Conservation (phyloP, 179 eudicot species). For the Amaranthus tricolor region DNA sequence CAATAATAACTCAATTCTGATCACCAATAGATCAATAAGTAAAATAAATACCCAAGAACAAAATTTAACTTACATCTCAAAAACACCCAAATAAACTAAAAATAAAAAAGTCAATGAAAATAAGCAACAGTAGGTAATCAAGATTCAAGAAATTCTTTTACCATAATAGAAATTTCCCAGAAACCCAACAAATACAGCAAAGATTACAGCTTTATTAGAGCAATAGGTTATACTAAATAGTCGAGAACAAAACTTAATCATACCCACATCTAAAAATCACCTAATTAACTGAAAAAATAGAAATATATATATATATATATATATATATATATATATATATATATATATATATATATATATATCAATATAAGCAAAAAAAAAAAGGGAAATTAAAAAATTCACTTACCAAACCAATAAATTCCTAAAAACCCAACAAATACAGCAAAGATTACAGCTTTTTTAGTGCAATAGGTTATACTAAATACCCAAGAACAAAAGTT, state of each 20-base stretch:
- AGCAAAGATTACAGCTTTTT: conserved; percentile 14
- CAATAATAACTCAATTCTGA: conserved; percentile 17
- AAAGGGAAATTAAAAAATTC: conserved; percentile 28
- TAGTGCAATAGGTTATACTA: not conserved
- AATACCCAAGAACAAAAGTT: too few relatives aligned
- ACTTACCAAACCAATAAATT: conserved; percentile 29
- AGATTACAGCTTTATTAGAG: conserved; percentile 14
- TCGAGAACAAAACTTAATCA: not conserved
- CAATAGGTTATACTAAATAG: too few relatives aligned
- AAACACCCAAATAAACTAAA: too few relatives aligned
- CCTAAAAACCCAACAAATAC: conserved; percentile 1
- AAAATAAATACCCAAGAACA: not conserved
- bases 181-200: conserved; percentile 10
- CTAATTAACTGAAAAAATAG: conserved; percentile 11
- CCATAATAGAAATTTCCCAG: conserved; percentile 19
- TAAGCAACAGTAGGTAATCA: conserved; percentile 21
- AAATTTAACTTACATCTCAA: not conserved
- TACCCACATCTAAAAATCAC: conserved; percentile 17
- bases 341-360: too few relatives aligned
- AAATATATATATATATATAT: not conserved
- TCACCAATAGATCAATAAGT: conserved; percentile 11
- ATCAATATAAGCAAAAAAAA: not conserved
- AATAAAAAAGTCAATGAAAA: too few relatives aligned
- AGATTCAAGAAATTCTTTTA: conserved; percentile 25
- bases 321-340: too few relatives aligned